Evolutionary conservation across 371 early-diverging fungal species (phyloP).

Genomic region (Mortierella sp.): DNA sequence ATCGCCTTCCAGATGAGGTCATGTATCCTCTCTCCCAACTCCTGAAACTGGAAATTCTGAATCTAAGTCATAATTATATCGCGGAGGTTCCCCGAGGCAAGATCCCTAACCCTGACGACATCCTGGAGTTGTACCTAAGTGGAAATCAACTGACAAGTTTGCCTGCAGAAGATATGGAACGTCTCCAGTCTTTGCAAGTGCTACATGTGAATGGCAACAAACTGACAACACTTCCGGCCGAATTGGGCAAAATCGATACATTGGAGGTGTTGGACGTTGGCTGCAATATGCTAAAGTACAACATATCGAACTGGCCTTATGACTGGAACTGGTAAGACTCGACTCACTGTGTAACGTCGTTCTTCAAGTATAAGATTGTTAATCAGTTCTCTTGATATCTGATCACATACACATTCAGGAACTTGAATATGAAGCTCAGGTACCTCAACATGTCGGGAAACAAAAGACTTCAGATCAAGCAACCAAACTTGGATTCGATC

Average conservation of each 20-base stretch:
- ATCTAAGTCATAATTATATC: constrained; percentile 87
- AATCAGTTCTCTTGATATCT: too few relatives aligned
- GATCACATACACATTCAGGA: constrained; percentile 57
- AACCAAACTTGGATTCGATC: constrained; percentile 60
- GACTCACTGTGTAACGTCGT: not conserved
- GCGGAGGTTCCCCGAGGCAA: constrained; percentile 75
- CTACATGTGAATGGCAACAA: constrained; percentile 92
- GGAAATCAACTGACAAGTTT: constrained; percentile 88
- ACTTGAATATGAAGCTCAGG: constrained; percentile 90
- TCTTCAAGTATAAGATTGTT: too few relatives aligned
- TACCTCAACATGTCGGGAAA: constrained; percentile 94
- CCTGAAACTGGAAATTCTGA: constrained; percentile 79
- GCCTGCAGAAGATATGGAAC: constrained; percentile 89
- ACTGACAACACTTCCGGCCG: constrained; percentile 90
- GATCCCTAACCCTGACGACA: constrained; percentile 60
- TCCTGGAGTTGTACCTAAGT: constrained; percentile 83
- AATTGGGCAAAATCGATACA: constrained; percentile 84
- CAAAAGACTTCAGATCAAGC: constrained; percentile 87
- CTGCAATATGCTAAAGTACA: constrained; percentile 90
- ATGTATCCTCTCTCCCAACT: constrained; percentile 79
- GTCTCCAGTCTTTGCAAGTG: constrained; percentile 71
- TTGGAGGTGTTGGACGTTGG: constrained; percentile 87
- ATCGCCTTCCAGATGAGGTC: constrained; percentile 86
- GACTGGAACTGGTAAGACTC: constrained; percentile 91
- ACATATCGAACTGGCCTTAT: constrained; percentile 94